These are phyloP conservation scores for Apiosordaria backusii DNA, from an alignment of 495 filamentous ascomycete genomes.

Conservation along the genomic window DNA sequence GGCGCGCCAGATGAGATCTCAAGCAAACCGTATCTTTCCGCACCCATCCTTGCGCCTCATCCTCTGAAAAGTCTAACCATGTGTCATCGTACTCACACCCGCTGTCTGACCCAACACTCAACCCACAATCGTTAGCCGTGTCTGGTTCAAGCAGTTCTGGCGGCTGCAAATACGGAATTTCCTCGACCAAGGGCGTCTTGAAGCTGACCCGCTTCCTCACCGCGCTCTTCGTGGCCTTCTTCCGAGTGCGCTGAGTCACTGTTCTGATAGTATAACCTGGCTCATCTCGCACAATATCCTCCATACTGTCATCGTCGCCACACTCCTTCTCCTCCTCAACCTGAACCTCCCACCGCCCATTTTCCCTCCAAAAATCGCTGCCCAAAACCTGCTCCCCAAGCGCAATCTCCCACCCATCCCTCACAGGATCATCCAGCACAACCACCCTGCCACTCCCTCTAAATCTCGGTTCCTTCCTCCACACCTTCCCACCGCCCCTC, in stretches of 20 bases:
- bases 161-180: not conserved
- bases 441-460: not conserved
- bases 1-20: not conserved
- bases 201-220: not conserved
- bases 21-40: too few species aligned
- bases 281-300: not conserved
- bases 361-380: not conserved
- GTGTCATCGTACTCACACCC: not conserved
- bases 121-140: not conserved
- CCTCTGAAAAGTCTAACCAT: not conserved
- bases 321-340: constrained; percentile 5
- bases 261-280: not conserved
- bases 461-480: not conserved
- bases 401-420: not conserved
- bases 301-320: too few species aligned
- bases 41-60: constrained; percentile 9
- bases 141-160: not conserved
- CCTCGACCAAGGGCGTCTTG: not conserved
- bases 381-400: not conserved
- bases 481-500: not conserved
- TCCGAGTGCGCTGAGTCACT: not conserved
- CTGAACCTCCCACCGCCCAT: not conserved
- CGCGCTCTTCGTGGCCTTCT: not conserved
- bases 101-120: constrained; percentile 1
- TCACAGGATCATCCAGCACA: constrained; percentile 3